Evolutionary conservation across 177 flowering plant species (phyloP).

Genomic region (Tripterygium wilfordii): DNA sequence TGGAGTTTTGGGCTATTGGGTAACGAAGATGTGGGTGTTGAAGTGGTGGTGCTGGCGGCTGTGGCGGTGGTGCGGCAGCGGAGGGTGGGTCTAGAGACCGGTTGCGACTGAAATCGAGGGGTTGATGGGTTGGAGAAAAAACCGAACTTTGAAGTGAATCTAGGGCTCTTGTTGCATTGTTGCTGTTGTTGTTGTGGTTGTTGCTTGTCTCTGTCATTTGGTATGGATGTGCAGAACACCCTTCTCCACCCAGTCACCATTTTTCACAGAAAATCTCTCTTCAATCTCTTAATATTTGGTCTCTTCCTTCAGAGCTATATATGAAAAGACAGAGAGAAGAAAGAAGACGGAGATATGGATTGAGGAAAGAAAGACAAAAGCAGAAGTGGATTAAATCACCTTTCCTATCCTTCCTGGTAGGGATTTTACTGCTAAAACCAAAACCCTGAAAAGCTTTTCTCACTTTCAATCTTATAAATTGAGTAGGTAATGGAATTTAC

Average conservation of each 20-base stretch:
- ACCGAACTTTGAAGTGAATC: slow-evolving; percentile 44
- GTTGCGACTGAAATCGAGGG: slow-evolving; percentile 44
- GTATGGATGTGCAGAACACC: slow-evolving; percentile 59
- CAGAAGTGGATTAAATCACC: slow-evolving; percentile 2
- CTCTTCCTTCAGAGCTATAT: not conserved
- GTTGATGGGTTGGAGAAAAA: slow-evolving; percentile 69
- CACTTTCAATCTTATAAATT: not conserved
- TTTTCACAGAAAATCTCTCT: too few species aligned
- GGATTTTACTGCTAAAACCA: slow-evolving; percentile 8
- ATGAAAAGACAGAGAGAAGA: not conserved
- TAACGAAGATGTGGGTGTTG: slow-evolving; percentile 11
- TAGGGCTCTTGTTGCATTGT: slow-evolving; percentile 20
- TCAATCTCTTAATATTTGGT: not conserved
- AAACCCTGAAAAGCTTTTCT: not conserved
- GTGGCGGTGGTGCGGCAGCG: slow-evolving; percentile 35
- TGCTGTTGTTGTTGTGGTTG: slow-evolving; percentile 8
- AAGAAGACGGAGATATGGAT: not conserved
- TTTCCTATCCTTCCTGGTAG: too few species aligned
- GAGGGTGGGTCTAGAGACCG: slow-evolving; percentile 26
- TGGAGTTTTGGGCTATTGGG: slow-evolving; percentile 36
- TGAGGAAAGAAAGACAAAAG: not conserved
- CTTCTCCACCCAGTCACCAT: slow-evolving; percentile 66
- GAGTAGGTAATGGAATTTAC: not conserved
- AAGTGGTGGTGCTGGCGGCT: slow-evolving; percentile 1
- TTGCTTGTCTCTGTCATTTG: slow-evolving; percentile 23